Evolutionary conservation across 768 basidiomycete species (phyloP).

Genomic region (Mycena filopes): DNA sequence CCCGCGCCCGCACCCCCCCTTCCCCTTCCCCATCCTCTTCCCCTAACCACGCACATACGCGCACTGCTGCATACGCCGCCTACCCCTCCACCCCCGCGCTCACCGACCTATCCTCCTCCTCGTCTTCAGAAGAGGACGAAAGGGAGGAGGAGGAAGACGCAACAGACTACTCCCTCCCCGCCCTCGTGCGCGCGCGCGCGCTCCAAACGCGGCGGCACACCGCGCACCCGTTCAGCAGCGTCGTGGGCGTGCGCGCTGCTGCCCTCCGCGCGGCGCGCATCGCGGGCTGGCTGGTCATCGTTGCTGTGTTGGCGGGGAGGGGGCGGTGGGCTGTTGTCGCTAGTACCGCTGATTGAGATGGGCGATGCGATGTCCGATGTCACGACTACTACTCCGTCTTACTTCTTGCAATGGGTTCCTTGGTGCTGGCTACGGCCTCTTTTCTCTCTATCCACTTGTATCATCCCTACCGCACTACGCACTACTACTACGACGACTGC

Average conservation of each 20-base stretch:
- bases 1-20: background rate
- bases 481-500: too few species aligned
- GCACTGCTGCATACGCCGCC: background rate
- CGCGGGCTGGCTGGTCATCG: conserved; percentile 5
- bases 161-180: conserved; percentile 23
- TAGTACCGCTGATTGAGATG: too few species aligned
- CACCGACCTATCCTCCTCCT: background rate
- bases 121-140: background rate
- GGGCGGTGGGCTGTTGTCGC: conserved; percentile 5
- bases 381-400: too few species aligned
- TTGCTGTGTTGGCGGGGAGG: conserved; percentile 11
- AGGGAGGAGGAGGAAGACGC: conserved; percentile 9
- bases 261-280: background rate
- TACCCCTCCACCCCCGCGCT: background rate
- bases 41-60: background rate
- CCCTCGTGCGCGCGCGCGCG: conserved; percentile 7
- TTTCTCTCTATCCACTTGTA: too few species aligned
- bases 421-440: too few species aligned
- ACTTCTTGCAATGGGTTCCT: too few species aligned
- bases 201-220: conserved; percentile 18
- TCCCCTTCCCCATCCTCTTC: background rate
- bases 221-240: conserved; percentile 16
- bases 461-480: too few species aligned
- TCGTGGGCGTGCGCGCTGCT: conserved; percentile 11
- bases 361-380: too few species aligned